These are phyloP conservation scores for Protomyces arabidopsidicola DNA, from an alignment of 1,139 yeast species.

Conservation along the genomic window DNA sequence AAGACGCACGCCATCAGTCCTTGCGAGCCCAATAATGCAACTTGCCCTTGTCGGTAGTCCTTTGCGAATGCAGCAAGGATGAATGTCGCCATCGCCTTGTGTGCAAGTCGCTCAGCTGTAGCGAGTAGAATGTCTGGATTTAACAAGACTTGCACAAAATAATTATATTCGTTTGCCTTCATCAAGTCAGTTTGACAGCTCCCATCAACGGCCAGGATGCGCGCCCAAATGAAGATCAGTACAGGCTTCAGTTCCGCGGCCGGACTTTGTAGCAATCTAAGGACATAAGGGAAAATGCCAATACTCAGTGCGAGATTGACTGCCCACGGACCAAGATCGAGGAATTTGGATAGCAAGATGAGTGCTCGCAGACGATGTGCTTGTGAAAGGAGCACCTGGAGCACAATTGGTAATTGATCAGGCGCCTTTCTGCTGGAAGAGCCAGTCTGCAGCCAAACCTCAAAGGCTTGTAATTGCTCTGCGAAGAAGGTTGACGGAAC, in stretches of 20 bases:
- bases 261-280: conserved; percentile 85
- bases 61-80: conserved; percentile 77
- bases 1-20: conserved; percentile 18
- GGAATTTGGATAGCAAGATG: conserved; percentile 72
- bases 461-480: conserved; percentile 93
- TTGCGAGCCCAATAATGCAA: conserved; percentile 47
- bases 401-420: conserved; percentile 87
- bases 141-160: conserved; percentile 72
- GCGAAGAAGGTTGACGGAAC: conserved; percentile 92
- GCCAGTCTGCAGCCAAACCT: conserved; percentile 89
- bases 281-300: conserved; percentile 92
- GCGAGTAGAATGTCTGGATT: conserved; percentile 44
- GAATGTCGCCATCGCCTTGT: conserved; percentile 93
- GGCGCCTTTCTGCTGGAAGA: conserved; percentile 78
- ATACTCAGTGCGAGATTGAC: conserved; percentile 87
- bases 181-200: conserved; percentile 88
- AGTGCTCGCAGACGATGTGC: conserved; percentile 89
- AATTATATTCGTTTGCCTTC: conserved; percentile 85
- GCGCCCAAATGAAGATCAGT: conserved; percentile 91
- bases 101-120: conserved; percentile 52
- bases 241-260: conserved; percentile 95
- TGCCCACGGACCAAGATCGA: conserved; percentile 97
- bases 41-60: conserved; percentile 75
- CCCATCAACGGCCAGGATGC: conserved; percentile 92
- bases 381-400: conserved; percentile 88